Base-by-base conservation (phyloP, 345 rosid genomes). In the Sisymbrium altissimum region DNA sequence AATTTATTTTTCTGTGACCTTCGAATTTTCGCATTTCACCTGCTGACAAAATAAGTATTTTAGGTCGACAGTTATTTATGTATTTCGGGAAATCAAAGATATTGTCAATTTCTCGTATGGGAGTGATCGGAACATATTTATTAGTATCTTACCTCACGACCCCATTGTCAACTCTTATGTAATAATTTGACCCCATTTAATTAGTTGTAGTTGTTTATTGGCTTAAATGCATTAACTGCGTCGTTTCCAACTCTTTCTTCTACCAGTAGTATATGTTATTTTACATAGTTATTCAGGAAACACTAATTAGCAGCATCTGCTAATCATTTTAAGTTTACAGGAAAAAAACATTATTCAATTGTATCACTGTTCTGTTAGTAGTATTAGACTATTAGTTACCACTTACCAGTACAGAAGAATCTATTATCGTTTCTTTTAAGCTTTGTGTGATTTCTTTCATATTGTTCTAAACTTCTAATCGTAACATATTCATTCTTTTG, bases 121-220 rank as follows among this genome's bases (percentile, higher is more conserved):
- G 18, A 25, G 72, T 67, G 68, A 58, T 46, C 53, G 25, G 21
- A 75, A 60, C 64, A 68, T 43, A 74, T 74, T 77, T 21, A 80
- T 74, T 60, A 63, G 70, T 66, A 71, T 77, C 78, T 80, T 70
- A 23, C 32, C 32, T 50, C 32, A 83, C 73, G 76, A 67, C 67
- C 52, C 78, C 66, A 75, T 80, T 3, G 71, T 81, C 83, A 77
- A 83, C 78, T 69, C 55, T 70, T 57, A 72, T 70, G 54, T 66
- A 72, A 71, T 70, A 55, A 65, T 21, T 54, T 50, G 83, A n/a
- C n/a, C n/a, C 83, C 79, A 83, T 78, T 44, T 35, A 55, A 40
- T 49, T 64, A 74, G 36, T 46, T 27, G 43, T 59, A 74, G 58
- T 52, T 27, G 68, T 59, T 76, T 81, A 72, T 77, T 64, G 65